Conservation (phyloP, 1,284 basidiomycete species). For the Moesziomyces parantarcticus region DNA sequence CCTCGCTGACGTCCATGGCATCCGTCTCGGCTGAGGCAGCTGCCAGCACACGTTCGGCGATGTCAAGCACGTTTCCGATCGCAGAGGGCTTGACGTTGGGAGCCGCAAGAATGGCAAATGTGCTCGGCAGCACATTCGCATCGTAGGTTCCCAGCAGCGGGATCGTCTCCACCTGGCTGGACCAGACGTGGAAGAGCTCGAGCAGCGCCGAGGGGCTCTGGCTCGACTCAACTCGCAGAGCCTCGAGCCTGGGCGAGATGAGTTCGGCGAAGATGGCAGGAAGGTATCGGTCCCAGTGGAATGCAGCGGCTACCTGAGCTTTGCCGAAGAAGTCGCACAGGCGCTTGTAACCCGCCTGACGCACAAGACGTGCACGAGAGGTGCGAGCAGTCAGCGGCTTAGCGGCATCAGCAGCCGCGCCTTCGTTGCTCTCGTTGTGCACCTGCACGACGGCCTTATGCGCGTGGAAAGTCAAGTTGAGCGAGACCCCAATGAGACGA, state of each 20-base stretch:
- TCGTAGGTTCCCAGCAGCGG: slow-evolving; percentile 79
- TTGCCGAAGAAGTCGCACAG: slow-evolving; percentile 86
- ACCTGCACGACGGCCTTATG: slow-evolving; percentile 28
- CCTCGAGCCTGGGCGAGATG: slow-evolving; percentile 83
- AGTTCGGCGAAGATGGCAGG: slow-evolving; percentile 76
- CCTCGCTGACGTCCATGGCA: slow-evolving; percentile 21
- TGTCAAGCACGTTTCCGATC: slow-evolving; percentile 83
- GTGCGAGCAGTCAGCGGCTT: slow-evolving; percentile 35
- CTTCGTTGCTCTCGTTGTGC: slow-evolving; percentile 20
- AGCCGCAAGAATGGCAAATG: slow-evolving; percentile 84
- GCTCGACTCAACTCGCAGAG: slow-evolving; percentile 85
- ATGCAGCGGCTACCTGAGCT: slow-evolving; percentile 69
- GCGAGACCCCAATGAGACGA: slow-evolving; percentile 46
- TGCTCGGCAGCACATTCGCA: slow-evolving; percentile 76
- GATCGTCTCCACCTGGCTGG: slow-evolving; percentile 74
- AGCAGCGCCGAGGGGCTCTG: slow-evolving; percentile 90
- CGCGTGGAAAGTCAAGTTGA: slow-evolving; percentile 61
- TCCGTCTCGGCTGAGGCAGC: slow-evolving; percentile 27
- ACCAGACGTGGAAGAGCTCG: slow-evolving; percentile 86
- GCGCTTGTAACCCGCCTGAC: slow-evolving; percentile 86
- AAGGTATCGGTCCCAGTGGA: slow-evolving; percentile 82
- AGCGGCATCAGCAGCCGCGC: background rate
- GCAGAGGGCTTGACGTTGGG: slow-evolving; percentile 88
- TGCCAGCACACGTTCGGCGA: slow-evolving; percentile 79
- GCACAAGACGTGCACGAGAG: slow-evolving; percentile 70